These are phyloP conservation scores for Tylopilus sp. DNA, from an alignment of 1,284 basidiomycete species.

Conservation along the genomic window DNA sequence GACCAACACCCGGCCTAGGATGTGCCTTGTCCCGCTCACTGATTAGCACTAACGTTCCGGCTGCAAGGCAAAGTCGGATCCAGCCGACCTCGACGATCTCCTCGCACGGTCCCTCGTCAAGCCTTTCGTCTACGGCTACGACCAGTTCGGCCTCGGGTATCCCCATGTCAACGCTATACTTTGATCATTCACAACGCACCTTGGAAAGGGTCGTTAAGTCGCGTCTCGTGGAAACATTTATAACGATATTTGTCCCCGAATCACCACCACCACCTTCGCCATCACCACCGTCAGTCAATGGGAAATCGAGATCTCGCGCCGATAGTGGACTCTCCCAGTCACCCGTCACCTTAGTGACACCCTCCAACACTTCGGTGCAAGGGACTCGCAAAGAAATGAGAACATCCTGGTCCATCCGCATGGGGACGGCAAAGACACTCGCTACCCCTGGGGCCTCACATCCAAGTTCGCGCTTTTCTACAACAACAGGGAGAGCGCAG, in stretches of 20 bases:
- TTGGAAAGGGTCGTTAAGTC: conserved; percentile 67
- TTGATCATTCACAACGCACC: conserved; percentile 59
- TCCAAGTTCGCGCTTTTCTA: conserved; percentile 10
- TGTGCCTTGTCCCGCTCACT: conserved; percentile 18
- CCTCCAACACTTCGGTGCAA: conserved; percentile 5
- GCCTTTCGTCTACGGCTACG: conserved; percentile 12
- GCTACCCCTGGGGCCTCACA: conserved; percentile 7
- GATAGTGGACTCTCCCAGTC: conserved; percentile 25
- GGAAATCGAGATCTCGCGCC: conserved; percentile 21
- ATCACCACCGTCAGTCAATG: conserved; percentile 15
- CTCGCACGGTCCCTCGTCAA: conserved; percentile 30
- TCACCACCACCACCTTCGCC: conserved; percentile 17
- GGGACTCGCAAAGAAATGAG: conserved; percentile 14
- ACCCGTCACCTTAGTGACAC: neutral
- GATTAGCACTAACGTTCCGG: conserved; percentile 22
- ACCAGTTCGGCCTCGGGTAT: conserved; percentile 10
- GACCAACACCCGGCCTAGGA: conserved; percentile 27
- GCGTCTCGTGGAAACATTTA: conserved; percentile 77
- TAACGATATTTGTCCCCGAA: conserved; percentile 49
- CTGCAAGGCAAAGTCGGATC: conserved; percentile 38
- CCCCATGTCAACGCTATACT: conserved; percentile 35
- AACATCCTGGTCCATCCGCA: conserved; percentile 8
- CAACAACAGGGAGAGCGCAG: conserved; percentile 17
- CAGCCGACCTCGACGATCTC: conserved; percentile 54
- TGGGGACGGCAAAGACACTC: conserved; percentile 19